Conservation (phyloP, 768 basidiomycete species). For the Suillus weaverae region DNA sequence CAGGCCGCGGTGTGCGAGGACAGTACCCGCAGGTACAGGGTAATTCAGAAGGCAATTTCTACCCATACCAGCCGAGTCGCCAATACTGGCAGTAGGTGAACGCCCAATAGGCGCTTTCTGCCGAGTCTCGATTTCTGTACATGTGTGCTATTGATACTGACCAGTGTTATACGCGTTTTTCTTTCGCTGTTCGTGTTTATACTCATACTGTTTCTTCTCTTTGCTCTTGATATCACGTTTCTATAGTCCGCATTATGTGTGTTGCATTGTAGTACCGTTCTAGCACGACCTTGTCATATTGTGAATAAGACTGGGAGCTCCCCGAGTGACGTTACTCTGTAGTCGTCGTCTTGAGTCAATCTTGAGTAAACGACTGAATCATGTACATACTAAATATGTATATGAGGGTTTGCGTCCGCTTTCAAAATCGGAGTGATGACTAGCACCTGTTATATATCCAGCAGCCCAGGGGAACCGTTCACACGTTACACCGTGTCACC, state of each 20-base stretch:
- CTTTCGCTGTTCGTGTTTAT: neutral
- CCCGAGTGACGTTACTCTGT: too few relatives aligned
- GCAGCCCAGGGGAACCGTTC: too few relatives aligned
- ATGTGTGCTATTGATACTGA: neutral
- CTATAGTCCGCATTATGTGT: conserved; percentile 2
- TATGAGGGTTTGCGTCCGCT: too few relatives aligned
- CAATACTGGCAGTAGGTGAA: conserved; percentile 48
- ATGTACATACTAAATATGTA: too few relatives aligned
- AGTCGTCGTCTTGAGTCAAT: too few relatives aligned
- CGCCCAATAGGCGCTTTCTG: conserved; percentile 6
- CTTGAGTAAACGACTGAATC: neutral
- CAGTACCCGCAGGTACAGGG: conserved; percentile 36
- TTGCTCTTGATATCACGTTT: conserved; percentile 20
- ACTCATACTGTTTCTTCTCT: conserved; percentile 11
- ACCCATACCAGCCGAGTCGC: conserved; percentile 68
- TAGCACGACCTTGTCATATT: neutral
- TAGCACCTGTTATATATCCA: too few relatives aligned
- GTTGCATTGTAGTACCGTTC: conserved; percentile 4
- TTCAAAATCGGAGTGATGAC: too few relatives aligned
- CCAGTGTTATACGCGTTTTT: neutral
- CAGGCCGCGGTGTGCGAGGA: conserved; percentile 45
- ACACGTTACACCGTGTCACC: too few relatives aligned
- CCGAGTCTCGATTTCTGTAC: conserved; percentile 14
- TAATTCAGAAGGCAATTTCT: conserved; percentile 65
- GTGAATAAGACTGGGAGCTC: neutral